Evolutionary conservation across 2,329 filamentous ascomycete genomes (phyloP), one percentile per base, ranked within the genome.

Genomic region (Colletotrichum melonis): DNA sequence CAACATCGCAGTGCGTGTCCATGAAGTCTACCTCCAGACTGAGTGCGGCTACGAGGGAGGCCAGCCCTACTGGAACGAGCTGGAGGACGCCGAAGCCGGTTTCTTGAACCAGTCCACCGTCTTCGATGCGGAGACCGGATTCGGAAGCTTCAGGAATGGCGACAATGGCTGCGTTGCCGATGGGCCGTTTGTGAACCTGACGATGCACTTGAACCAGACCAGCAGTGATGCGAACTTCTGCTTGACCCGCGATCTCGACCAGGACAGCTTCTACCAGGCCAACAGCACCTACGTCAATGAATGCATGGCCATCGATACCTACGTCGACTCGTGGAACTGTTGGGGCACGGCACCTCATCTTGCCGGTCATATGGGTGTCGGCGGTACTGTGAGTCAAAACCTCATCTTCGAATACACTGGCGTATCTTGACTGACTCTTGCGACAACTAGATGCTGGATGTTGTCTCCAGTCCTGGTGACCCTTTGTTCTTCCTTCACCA

Each of bases 51-150:
- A 26, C 16, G 14, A 56, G 7, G 54, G 54, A 24, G 54, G 22
- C 5, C 54, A 30, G 3, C 54, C 54, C 6, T 56, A 56, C 54
- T 56, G 54, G 54, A 26, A 56, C 12, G 24, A 26, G 54, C 2
- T 26, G 24, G 22, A 16, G 6, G 72, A 72, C 59, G 60, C 60
- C 9, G 32, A 62, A 2, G 24, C 54, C 12, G 14, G 12, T 4
- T 57, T 30, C 24, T 35, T 69, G 22, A 26, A 67, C 24, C 59
- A 56, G 52, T 82, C 81, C 0, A 76, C 76, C 2, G 69, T 83
- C 30, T 82, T 83, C 42, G 78, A 81, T 24, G 64, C 78, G 4
- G 67, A 75, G 4, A 77, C 78, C 19, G 81, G 80, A 4, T 82
- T 82, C 64, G 81, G 81, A 22, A 78, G 77, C 9, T 42, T 42